Conservation (phyloP, 305 asterid genomes). For the Plantago lanceolata region DNA sequence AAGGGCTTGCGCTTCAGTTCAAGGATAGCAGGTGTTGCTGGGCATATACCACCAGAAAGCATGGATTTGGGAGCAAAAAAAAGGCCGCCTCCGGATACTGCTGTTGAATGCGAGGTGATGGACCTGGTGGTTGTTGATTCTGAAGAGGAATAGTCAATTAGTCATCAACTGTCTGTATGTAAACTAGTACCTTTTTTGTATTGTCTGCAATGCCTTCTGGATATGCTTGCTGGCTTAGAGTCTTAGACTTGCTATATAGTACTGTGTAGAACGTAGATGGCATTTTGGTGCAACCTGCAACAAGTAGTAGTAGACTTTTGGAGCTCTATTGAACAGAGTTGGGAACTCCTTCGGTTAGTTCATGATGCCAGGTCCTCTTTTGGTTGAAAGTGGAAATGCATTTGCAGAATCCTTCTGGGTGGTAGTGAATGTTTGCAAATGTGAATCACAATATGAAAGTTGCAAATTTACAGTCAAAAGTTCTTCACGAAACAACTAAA, state of each 20-base stretch:
- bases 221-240: constrained; percentile 19
- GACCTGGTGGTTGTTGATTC: constrained; percentile 56
- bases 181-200: not conserved
- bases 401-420: not conserved
- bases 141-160: constrained; percentile 41
- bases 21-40: constrained; percentile 47
- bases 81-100: constrained; percentile 58
- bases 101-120: constrained; percentile 32
- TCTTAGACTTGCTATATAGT: not conserved
- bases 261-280: not conserved
- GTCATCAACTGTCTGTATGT: no score
- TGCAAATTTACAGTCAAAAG: no score
- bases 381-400: constrained; percentile 6
- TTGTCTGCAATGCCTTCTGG: constrained; percentile 19
- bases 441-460: no score
- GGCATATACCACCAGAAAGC: constrained; percentile 37
- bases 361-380: constrained; percentile 3
- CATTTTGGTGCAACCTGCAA: constrained; percentile 11
- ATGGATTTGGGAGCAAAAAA: constrained; percentile 43
- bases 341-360: not conserved
- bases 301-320: constrained; percentile 2
- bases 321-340: constrained; percentile 6
- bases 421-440: no score
- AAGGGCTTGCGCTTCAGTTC: constrained; percentile 38
- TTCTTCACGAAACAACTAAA: no score